These are phyloP conservation scores for Ormosia emarginata DNA, from an alignment of 306 rosid species.

Conservation along the genomic window DNA sequence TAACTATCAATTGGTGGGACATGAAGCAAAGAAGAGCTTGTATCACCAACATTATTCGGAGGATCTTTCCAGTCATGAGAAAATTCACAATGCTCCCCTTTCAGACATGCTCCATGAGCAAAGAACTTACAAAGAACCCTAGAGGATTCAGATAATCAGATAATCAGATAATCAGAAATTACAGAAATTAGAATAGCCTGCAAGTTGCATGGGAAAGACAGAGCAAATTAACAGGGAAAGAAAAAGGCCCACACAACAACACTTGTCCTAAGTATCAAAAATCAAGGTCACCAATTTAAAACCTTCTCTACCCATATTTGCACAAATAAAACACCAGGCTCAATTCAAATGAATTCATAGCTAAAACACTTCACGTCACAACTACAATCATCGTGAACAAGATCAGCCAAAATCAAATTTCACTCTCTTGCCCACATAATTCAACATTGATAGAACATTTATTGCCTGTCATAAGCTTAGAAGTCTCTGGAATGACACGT, in stretches of 20 bases:
- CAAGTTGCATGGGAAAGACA: slow-evolving; percentile 4
- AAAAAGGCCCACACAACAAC: neutral
- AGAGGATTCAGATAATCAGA: slow-evolving; percentile 20
- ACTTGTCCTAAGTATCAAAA: neutral
- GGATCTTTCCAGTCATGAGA: slow-evolving; percentile 94
- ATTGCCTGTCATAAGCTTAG: neutral
- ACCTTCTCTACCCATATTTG: neutral
- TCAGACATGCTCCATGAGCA: slow-evolving; percentile 93
- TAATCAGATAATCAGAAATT: slow-evolving; percentile 11
- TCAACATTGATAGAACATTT: neutral
- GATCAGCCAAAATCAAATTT: neutral
- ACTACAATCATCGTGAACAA: neutral
- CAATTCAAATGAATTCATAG: slow-evolving; percentile 1
- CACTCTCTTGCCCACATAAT: neutral
- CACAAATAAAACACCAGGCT: neutral
- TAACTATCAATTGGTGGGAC: neutral
- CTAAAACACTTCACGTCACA: neutral
- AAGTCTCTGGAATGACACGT: neutral
- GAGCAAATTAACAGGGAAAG: neutral
- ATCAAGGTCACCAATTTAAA: slow-evolving; percentile 8
- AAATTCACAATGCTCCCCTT: slow-evolving; percentile 96
- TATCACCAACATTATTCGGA: slow-evolving; percentile 66
- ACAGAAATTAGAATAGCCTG: neutral
- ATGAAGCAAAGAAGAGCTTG: slow-evolving; percentile 14
- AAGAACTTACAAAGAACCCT: slow-evolving; percentile 97